Evolutionary conservation across 257 asterid genomes (phyloP).

Genomic region (Ocimum tenuiflorum): DNA sequence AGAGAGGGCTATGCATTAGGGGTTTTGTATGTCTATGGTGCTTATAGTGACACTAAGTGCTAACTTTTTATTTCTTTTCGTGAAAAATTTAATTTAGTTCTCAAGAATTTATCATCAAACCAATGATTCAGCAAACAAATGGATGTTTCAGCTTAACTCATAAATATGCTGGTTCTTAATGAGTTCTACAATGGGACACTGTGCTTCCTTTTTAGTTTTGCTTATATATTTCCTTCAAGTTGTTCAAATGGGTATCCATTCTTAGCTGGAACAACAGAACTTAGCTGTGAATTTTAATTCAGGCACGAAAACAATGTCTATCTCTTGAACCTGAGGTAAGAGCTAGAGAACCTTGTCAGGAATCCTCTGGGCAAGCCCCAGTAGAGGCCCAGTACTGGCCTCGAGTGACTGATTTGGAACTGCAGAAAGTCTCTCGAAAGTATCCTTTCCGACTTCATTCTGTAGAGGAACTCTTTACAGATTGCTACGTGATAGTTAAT

Average conservation of each 20-base stretch:
- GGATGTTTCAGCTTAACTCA: too few relatives aligned
- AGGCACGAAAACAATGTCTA: slow-evolving; percentile 53
- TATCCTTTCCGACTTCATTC: slow-evolving; percentile 37
- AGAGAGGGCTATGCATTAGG: too few relatives aligned
- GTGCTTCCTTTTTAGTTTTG: background rate
- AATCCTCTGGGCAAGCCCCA: slow-evolving; percentile 22
- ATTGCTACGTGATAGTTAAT: background rate
- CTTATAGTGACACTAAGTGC: background rate
- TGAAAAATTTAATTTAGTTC: background rate
- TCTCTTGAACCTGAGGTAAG: slow-evolving; percentile 40
- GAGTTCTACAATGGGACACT: background rate
- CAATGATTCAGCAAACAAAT: too few relatives aligned
- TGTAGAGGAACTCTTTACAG: slow-evolving; percentile 8
- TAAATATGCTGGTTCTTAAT: background rate
- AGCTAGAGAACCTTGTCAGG: slow-evolving; percentile 30
- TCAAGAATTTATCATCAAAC: background rate
- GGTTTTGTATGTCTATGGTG: too few relatives aligned
- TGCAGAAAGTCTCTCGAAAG: slow-evolving; percentile 41
- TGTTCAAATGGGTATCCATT: background rate
- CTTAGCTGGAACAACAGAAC: background rate
- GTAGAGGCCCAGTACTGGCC: slow-evolving; percentile 46
- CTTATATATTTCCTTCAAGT: background rate
- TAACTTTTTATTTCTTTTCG: background rate
- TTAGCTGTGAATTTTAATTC: slow-evolving; percentile 17
- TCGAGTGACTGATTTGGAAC: slow-evolving; percentile 37